phyloP scores from a whole-genome alignment of 1,139 yeast species.

The Yamadazyma aaseri region DNA sequence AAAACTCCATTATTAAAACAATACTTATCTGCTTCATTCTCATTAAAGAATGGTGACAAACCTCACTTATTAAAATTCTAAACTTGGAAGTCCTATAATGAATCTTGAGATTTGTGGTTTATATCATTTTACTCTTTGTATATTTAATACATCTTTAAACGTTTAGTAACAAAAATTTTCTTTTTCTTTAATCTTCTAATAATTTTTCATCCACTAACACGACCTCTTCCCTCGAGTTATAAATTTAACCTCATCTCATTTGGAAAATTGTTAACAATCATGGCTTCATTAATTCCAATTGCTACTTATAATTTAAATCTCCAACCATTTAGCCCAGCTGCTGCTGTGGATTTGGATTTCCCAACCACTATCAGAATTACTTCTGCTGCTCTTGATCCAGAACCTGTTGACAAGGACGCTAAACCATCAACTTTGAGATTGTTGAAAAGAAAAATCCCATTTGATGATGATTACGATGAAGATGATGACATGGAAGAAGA shows the following conservation, averaged over 20 bases:
- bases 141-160: conserved; percentile 33
- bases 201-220: too few species aligned
- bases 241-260: conserved; percentile 14
- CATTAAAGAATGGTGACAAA: conserved; percentile 97
- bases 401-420: conserved; percentile 72
- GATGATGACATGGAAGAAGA: conserved; percentile 51
- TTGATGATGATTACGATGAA: conserved; percentile 45
- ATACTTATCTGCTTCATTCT: conserved; percentile 95
- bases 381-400: conserved; percentile 94
- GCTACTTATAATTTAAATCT: conserved; percentile 84
- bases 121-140: conserved; percentile 27
- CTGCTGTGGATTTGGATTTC: conserved; percentile 81
- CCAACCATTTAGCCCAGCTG: conserved; percentile 81
- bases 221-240: too few species aligned
- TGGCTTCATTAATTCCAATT: conserved; percentile 75
- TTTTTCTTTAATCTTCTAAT: too few species aligned
- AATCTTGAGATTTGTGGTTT: conserved; percentile 16
- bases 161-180: conserved; percentile 9
- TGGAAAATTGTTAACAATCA: conserved; percentile 23
- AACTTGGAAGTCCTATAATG: conserved; percentile 23
- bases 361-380: conserved; percentile 91
- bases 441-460: conserved; percentile 66
- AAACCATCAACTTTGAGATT: conserved; percentile 88
- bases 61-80: conserved; percentile 99
- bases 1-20: conserved; percentile 97